phyloP scores from a whole-genome alignment of 2,329 filamentous ascomycete species.

The Arthrobotrys conoides region DNA sequence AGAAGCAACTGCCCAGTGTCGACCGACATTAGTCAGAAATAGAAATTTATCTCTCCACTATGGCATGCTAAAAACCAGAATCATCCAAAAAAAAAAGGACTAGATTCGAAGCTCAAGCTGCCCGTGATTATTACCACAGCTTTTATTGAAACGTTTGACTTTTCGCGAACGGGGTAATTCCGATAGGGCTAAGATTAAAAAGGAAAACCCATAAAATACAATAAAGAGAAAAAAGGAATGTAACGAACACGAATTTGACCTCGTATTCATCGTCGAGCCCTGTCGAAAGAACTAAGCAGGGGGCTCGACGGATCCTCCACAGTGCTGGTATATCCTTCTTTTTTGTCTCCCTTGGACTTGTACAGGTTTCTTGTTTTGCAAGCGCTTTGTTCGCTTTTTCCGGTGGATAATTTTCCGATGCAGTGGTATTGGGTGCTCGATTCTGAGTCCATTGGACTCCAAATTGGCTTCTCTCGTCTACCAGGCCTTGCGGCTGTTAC shows the following conservation, averaged over 20 bases:
- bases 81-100: neutral
- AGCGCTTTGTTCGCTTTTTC: slow-evolving; percentile 58
- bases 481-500: slow-evolving; percentile 52
- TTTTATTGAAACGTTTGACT: neutral
- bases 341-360: neutral
- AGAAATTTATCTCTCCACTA: slow-evolving; percentile 6
- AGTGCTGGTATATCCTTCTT: neutral
- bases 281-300: slow-evolving; percentile 5
- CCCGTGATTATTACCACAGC: too few relatives aligned
- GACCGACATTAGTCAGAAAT: slow-evolving; percentile 16
- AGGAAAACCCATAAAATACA: slow-evolving; percentile 31
- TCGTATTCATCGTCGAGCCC: slow-evolving; percentile 38
- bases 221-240: too few relatives aligned
- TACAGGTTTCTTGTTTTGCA: slow-evolving; percentile 55
- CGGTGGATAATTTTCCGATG: slow-evolving; percentile 49
- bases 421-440: slow-evolving; percentile 44
- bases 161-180: neutral
- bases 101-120: too few relatives aligned
- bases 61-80: slow-evolving; percentile 8
- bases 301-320: neutral
- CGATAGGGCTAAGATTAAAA: slow-evolving; percentile 35
- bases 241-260: slow-evolving; percentile 26
- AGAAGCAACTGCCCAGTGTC: slow-evolving; percentile 17
- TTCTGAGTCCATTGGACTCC: slow-evolving; percentile 24
- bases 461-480: slow-evolving; percentile 45